Conservation (phyloP, 805 yeast genomes). For the Barnettozyma sucrosica region DNA sequence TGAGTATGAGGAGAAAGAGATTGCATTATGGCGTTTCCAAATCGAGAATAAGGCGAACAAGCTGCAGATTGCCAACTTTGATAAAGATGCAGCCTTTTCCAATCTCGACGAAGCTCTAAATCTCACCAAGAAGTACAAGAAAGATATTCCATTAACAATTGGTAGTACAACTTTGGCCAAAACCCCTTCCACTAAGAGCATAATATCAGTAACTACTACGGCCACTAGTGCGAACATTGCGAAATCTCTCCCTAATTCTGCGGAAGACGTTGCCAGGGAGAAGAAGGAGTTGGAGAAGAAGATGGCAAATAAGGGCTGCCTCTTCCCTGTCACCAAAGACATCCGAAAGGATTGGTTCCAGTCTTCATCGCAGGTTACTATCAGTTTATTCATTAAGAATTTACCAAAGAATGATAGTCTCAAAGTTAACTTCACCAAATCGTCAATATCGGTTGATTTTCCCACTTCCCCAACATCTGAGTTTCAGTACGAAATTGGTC, state of each 20-base stretch:
- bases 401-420: conserved; percentile 46
- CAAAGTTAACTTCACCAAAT: conserved; percentile 33
- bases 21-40: conserved; percentile 19
- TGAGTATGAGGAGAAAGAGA: conserved; percentile 27
- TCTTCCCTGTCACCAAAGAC: conserved; percentile 25
- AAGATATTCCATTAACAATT: not conserved
- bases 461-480: conserved; percentile 45
- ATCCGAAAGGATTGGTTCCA: conserved; percentile 73
- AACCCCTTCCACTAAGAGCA: not conserved
- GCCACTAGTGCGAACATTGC: not conserved
- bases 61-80: conserved; percentile 5
- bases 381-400: conserved; percentile 67
- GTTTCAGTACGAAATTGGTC: conserved; percentile 52
- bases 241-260: not conserved
- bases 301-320: conserved; percentile 21
- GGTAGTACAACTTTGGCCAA: not conserved
- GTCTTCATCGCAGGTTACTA: conserved; percentile 44
- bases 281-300: conserved; percentile 19
- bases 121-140: conserved; percentile 4
- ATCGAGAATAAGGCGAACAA: conserved; percentile 18
- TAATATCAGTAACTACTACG: not conserved
- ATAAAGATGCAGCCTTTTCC: conserved; percentile 6
- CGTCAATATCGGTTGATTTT: conserved; percentile 39
- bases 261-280: conserved; percentile 10
- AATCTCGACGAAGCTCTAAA: conserved; percentile 11